A percentile compares a stretch with the other conserved stretches of the same genome.
Evolutionary conservation across 371 early-diverging fungal genomes (phyloP).

Genomic region (Apophysomyces trapeziformis): DNA sequence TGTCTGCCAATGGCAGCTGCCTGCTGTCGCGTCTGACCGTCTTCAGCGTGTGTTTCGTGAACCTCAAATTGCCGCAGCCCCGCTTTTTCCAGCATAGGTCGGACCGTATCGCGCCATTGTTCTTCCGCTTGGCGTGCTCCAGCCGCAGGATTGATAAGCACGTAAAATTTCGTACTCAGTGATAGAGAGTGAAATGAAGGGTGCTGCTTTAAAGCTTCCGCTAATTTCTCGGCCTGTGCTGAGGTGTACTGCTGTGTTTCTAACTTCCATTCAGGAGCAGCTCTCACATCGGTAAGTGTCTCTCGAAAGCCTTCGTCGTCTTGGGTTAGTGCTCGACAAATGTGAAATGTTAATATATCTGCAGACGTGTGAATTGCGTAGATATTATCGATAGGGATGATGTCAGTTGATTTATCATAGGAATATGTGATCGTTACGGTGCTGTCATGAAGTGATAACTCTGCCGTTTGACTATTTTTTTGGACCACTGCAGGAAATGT

Average conservation of each 20-base stretch:
- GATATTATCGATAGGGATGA: too few relatives aligned
- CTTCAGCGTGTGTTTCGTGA: conserved; percentile 14
- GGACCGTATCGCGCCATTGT: conserved; percentile 24
- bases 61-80: conserved; percentile 19
- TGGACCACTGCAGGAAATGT: too few relatives aligned
- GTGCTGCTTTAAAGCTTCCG: neutral
- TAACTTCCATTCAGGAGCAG: neutral
- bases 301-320: neutral
- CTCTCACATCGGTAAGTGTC: neutral
- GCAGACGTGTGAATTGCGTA: too few relatives aligned
- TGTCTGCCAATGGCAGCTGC: conserved; percentile 15
- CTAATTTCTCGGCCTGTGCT: neutral
- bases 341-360: too few relatives aligned
- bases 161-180: conserved; percentile 1
- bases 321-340: too few relatives aligned
- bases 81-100: conserved; percentile 26
- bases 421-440: too few relatives aligned
- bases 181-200: neutral
- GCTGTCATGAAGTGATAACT: too few relatives aligned
- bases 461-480: too few relatives aligned
- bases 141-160: conserved; percentile 31
- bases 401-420: too few relatives aligned
- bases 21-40: conserved; percentile 7
- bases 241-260: neutral
- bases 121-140: conserved; percentile 18